Base-by-base conservation (phyloP, 495 filamentous ascomycete species). In the Aspergillus mulundensis region DNA sequence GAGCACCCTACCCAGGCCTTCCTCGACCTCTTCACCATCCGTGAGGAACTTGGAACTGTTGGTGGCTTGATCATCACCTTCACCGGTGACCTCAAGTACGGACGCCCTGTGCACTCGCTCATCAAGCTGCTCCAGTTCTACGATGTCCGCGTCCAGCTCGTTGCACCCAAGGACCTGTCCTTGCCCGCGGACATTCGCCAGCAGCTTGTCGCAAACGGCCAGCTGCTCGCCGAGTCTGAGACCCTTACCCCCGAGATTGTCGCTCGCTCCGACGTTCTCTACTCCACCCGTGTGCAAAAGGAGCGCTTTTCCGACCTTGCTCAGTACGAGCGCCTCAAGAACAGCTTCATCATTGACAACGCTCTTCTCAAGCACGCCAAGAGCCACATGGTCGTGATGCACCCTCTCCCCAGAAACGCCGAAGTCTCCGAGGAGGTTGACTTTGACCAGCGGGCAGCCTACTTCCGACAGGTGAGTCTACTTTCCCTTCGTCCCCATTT, bases 1-100 rank as follows among this genome's bases (percentile, higher is more conserved):
- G 94, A 98, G 75, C 94, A 98, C 71, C 94, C 94, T 3, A 97
- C 95, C 0, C 94, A 98, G 73, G 94, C 94, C 5, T 91, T 98
- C 84, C 81, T 97, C n/a, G 94, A 98, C 65, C 84, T 98, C 59
- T 97, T 96, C 80, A 98, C 94, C 36, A 97, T 98, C 70, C 87
- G 95, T 52, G 91, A 98, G 72, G 94, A 98, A 73, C 80, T 97
- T 18, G 94, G 94, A 53, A 96, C 90, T 5, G 93, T 97, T 50
- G 89, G 89, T 61, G 91, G 90, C 39, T 77, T 97, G 58, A 96
- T 90, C 46, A 93, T 98, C 69, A 98, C 94, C 50, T 98, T 98
- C 69, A 82, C 86, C 48, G 94, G 94, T 63, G 94, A 98, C 64
- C 83, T 98, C 40, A 84, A 85, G 59, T 94, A 96, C 71, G 94